These are phyloP conservation scores for Thamnidium elegans DNA, from an alignment of 192 early-diverging fungal genomes.

Conservation along the genomic window DNA sequence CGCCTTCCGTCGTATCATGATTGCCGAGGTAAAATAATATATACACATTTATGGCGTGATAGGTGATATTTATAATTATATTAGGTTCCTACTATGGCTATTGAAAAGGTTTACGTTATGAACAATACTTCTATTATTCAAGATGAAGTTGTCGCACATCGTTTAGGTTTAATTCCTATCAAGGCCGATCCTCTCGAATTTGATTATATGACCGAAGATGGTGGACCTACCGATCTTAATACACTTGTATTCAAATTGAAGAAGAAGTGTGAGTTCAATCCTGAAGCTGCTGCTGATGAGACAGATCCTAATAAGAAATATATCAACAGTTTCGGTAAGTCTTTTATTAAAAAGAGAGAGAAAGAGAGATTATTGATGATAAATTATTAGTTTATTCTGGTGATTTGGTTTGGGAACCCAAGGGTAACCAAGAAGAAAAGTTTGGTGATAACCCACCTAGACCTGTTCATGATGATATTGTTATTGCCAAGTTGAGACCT, in stretches of 20 bases:
- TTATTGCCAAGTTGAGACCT: constrained; percentile 89
- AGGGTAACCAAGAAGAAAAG: constrained; percentile 79
- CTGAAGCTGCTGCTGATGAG: constrained; percentile 54
- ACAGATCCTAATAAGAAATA: constrained; percentile 74
- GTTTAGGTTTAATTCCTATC: constrained; percentile 91
- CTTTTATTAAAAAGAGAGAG: background rate
- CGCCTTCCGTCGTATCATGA: constrained; percentile 87
- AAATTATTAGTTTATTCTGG: constrained; percentile 61
- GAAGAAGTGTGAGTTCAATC: constrained; percentile 68
- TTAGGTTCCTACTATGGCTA: constrained; percentile 92
- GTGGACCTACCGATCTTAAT: constrained; percentile 85
- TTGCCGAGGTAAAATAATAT: constrained; percentile 71
- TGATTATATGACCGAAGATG: constrained; percentile 69
- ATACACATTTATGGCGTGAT: background rate
- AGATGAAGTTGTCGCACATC: constrained; percentile 91
- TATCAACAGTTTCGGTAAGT: constrained; percentile 61
- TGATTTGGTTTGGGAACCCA: constrained; percentile 82
- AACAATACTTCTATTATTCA: constrained; percentile 90
- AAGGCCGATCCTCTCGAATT: constrained; percentile 81
- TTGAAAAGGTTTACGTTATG: constrained; percentile 88
- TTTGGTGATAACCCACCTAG: constrained; percentile 67
- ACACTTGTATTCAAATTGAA: constrained; percentile 89
- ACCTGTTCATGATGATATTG: constrained; percentile 88
- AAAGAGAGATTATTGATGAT: constrained; percentile 3
- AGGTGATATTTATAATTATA: background rate